Evolutionary conservation across 2,329 filamentous ascomycete genomes (phyloP).

Genomic region (Microdochium paspali): DNA sequence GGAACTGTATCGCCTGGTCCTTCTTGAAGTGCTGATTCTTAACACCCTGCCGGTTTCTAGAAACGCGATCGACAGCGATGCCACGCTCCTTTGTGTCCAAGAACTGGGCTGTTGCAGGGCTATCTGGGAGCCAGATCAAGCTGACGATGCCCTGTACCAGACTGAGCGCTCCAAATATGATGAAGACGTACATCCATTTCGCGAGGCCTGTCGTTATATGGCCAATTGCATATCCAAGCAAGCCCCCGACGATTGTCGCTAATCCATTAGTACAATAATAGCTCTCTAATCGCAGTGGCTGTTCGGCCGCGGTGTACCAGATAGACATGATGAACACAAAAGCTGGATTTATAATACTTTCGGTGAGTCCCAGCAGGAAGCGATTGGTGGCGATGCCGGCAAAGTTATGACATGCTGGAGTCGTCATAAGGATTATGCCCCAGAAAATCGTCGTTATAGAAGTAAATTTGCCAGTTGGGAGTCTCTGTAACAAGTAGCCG

Average conservation of each 20-base stretch:
- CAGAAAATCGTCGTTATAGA: constrained; percentile 32
- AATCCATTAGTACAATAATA: constrained; percentile 52
- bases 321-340: constrained; percentile 23
- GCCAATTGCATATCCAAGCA: constrained; percentile 49
- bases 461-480: constrained; percentile 39
- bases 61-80: constrained; percentile 37
- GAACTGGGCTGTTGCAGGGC: constrained; percentile 48
- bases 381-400: constrained; percentile 44
- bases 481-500: constrained; percentile 30
- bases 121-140: constrained; percentile 45
- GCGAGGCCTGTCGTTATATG: constrained; percentile 34
- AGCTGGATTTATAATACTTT: constrained; percentile 47
- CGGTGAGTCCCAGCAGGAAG: constrained; percentile 45
- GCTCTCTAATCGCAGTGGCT: constrained; percentile 40
- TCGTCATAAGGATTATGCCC: constrained; percentile 37
- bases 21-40: constrained; percentile 38
- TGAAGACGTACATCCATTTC: constrained; percentile 18
- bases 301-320: constrained; percentile 31
- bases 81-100: constrained; percentile 41
- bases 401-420: constrained; percentile 43
- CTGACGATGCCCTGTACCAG: constrained; percentile 26
- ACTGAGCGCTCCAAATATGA: constrained; percentile 7
- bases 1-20: constrained; percentile 35
- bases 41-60: constrained; percentile 35
- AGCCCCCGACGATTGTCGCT: constrained; percentile 51